phyloP scores from a whole-genome alignment of 768 basidiomycete species.

The Suillus lakei region DNA sequence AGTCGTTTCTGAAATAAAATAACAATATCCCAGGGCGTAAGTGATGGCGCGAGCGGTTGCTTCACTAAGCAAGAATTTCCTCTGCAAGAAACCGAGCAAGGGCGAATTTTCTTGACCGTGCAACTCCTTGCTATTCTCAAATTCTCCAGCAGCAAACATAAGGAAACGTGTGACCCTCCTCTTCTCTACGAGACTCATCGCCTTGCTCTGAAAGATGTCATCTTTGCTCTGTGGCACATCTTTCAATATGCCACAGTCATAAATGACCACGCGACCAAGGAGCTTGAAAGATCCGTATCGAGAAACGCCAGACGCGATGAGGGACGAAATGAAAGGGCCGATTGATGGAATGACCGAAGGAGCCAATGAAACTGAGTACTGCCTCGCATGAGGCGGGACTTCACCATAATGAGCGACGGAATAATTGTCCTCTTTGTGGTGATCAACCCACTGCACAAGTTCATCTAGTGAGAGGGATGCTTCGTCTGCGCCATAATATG shows the following conservation, averaged over 20 bases:
- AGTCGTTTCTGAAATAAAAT: conserved; percentile 63
- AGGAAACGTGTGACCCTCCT: conserved; percentile 91
- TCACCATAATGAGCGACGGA: conserved; percentile 46
- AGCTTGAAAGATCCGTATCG: conserved; percentile 92
- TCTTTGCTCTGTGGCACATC: conserved; percentile 90
- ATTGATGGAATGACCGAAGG: conserved; percentile 82
- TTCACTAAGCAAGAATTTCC: conserved; percentile 64
- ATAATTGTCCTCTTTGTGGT: conserved; percentile 22
- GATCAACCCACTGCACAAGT: conserved; percentile 69
- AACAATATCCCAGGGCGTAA: conserved; percentile 80
- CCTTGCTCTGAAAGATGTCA: conserved; percentile 87
- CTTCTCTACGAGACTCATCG: conserved; percentile 81
- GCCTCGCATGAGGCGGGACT: conserved; percentile 61
- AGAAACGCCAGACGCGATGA: conserved; percentile 83
- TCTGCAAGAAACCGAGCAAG: conserved; percentile 67
- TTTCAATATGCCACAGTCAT: conserved; percentile 52
- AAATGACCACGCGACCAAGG: conserved; percentile 71
- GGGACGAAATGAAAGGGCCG: conserved; percentile 77
- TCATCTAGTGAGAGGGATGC: conserved; percentile 86
- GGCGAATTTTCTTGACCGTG: conserved; percentile 57
- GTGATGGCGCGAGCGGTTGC: conserved; percentile 64
- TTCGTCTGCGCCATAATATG: conserved; percentile 85
- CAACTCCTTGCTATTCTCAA: conserved; percentile 65
- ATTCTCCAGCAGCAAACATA: conserved; percentile 77
- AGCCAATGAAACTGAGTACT: conserved; percentile 85